Conservation (phyloP, 306 rosid species). For the Ormosia semicastrata region DNA sequence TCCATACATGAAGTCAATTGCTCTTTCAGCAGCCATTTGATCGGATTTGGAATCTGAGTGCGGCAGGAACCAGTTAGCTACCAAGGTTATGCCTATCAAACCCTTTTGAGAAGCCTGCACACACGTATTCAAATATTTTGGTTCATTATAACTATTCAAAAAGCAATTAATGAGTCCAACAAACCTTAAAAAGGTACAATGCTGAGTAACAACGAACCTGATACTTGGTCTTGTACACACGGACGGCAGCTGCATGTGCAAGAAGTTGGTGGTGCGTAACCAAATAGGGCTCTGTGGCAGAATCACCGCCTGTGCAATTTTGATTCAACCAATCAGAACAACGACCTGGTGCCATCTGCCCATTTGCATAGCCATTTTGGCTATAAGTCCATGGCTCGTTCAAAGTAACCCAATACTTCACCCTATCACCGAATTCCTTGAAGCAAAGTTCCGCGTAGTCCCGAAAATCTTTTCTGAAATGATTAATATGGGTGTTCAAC, state of each 20-base stretch:
- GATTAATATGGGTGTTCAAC: neutral
- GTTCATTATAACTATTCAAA: neutral
- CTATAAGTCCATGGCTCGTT: neutral
- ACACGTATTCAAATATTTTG: neutral
- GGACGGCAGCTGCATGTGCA: constrained; percentile 25
- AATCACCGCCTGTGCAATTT: constrained; percentile 28
- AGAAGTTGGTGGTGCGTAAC: constrained; percentile 22
- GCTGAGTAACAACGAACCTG: neutral
- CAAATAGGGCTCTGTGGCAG: constrained; percentile 18
- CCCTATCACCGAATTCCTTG: too few species aligned
- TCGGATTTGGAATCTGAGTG: constrained; percentile 20
- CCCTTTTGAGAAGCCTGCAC: constrained; percentile 48
- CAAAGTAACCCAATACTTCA: too few species aligned
- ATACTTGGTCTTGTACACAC: constrained; percentile 11
- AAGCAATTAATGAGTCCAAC: too few species aligned
- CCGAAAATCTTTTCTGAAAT: constrained; percentile 16
- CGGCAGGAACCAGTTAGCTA: constrained; percentile 37
- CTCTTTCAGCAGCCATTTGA: constrained; percentile 28
- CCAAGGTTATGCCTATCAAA: constrained; percentile 48
- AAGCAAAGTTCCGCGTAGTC: too few species aligned
- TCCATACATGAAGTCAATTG: constrained; percentile 47
- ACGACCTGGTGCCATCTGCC: constrained; percentile 29
- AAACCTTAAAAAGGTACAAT: neutral
- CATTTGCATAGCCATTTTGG: constrained; percentile 37
- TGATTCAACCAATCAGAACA: constrained; percentile 25